Base-by-base conservation (phyloP, 1,284 basidiomycete species). In the Pulchroboletus neoregius region DNA sequence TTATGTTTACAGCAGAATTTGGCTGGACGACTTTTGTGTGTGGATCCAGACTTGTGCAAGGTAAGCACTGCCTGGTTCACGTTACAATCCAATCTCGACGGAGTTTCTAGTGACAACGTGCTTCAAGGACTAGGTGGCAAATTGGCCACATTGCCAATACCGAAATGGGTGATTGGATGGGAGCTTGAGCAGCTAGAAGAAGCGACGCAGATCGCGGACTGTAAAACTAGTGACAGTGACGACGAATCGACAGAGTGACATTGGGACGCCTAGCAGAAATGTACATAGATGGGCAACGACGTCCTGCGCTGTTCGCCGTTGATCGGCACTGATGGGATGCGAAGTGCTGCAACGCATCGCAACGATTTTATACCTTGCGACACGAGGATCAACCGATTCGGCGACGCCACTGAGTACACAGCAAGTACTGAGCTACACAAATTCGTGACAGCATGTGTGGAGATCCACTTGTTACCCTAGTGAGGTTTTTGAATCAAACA, bases 1-100 rank as follows among this genome's bases (percentile, higher is more conserved):
- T 67, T 89, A 88, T 62, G 72, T 89, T 20, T 91, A 89, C 64
- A 83, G 79, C 64, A 88, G 87, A 60, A 76, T 90, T 35, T 91
- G 87, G 87, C 53, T 89, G 33, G 83, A 89, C 53, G 88, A 90
- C 59, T 82, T 87, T 57, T 86, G 83, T 56, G 74, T 80, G 13
- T 90, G 87, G 87, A 70, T 76, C 31, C 83, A 86, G 57, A 70
- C 74, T 12, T 71, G 72, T 58, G 78, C 81, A 22, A 78, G 73
- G 87, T 82, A 55, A 72, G 59, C 35, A 35, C 44, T 16, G 30
- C 34, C 27, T 20, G 23, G 39, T 36, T 43, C 4, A 26, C 6
- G 24, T 11, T 35, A 23, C 5, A 15, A 31, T 26, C n/a, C 13
- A 46, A 20, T 44, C 48, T 46, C 18, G 48, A 37, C 48, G 31